Conservation (phyloP, 176 grass and related monocot genomes). For the Juncus effusus region DNA sequence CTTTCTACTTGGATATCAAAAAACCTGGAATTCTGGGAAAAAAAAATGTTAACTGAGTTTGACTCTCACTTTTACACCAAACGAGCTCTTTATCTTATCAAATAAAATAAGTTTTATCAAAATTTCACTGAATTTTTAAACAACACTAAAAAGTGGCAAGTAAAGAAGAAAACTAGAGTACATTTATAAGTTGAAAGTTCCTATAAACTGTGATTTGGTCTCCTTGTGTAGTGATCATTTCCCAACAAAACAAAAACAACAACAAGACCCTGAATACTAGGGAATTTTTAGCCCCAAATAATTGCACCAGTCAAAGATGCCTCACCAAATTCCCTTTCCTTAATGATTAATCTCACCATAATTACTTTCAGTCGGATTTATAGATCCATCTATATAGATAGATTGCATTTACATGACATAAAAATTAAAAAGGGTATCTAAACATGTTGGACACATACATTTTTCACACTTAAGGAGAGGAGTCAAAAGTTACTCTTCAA, state of each 20-base stretch:
- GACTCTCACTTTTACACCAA: too few relatives aligned
- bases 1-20: too few relatives aligned
- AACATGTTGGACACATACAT: constrained; percentile 4
- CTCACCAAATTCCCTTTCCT: constrained; percentile 19
- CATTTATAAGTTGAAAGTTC: constrained; percentile 32
- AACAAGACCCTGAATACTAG: constrained; percentile 33
- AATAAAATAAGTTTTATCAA: too few relatives aligned
- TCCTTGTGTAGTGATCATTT: constrained; percentile 14
- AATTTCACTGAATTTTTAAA: too few relatives aligned
- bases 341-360: constrained; percentile 23
- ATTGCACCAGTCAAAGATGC: constrained; percentile 25
- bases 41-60: too few relatives aligned
- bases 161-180: neutral
- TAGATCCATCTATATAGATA: constrained; percentile 6
- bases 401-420: constrained; percentile 20
- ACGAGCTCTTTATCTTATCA: too few relatives aligned
- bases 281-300: constrained; percentile 22
- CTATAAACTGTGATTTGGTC: constrained; percentile 30
- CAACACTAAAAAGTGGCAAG: too few relatives aligned
- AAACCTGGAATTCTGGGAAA: too few relatives aligned
- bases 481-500: neutral
- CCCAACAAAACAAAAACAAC: constrained; percentile 22
- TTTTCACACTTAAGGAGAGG: constrained; percentile 4
- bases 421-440: neutral
- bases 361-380: constrained; percentile 13